These are phyloP conservation scores for Acacia concinna DNA, from an alignment of 331 rosid genomes.

Conservation along the genomic window DNA sequence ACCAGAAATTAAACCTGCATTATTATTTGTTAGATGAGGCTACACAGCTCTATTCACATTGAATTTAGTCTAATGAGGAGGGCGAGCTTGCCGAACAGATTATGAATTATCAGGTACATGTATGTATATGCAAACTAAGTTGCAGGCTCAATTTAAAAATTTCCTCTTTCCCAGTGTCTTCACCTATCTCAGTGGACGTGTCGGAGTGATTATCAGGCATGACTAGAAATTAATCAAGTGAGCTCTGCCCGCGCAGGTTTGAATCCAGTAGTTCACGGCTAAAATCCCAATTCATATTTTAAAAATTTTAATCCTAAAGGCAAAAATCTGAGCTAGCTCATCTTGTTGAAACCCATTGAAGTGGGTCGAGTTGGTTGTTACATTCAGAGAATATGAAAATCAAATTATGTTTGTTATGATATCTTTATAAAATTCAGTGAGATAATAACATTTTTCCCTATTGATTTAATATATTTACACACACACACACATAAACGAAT, in stretches of 20 bases:
- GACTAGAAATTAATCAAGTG: constrained; percentile 91
- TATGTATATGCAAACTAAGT: too few species aligned
- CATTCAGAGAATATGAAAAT: background rate
- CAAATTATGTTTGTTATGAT: too few species aligned
- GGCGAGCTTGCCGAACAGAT: background rate
- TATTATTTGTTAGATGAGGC: too few species aligned
- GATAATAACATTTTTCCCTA: background rate
- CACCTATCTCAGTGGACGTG: constrained; percentile 48
- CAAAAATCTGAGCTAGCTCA: background rate
- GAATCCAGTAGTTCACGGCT: constrained; percentile 85
- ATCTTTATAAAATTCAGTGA: background rate
- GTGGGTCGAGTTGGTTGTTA: background rate
- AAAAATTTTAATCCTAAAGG: background rate
- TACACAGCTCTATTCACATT: too few species aligned
- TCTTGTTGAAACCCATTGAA: background rate
- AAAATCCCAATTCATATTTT: accelerated
- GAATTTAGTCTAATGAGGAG: background rate
- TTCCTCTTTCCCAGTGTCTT: too few species aligned
- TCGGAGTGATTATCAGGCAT: constrained; percentile 69
- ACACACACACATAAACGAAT: background rate
- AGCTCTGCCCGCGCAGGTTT: constrained; percentile 98
- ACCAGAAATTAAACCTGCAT: background rate
- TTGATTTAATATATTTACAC: background rate
- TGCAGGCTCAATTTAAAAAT: too few species aligned
- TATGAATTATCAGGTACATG: background rate